A percentile compares a stretch with the other conserved stretches of the same genome.
Evolutionary conservation across 176 grass and related monocot genomes (phyloP).

Genomic region (Carex cristatella): DNA sequence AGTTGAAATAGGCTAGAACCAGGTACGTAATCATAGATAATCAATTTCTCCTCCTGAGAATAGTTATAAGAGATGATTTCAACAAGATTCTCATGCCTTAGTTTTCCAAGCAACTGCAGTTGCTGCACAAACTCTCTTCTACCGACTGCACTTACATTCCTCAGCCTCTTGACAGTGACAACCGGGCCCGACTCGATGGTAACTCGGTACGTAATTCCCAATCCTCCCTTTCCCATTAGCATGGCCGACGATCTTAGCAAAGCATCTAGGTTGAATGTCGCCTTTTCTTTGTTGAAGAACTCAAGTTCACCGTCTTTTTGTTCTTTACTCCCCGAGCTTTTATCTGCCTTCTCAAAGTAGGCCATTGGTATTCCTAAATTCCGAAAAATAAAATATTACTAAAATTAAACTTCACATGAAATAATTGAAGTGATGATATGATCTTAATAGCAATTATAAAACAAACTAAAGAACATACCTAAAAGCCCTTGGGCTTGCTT

Average conservation of each 20-base stretch:
- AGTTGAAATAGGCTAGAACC: constrained; percentile 77
- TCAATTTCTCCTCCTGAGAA: constrained; percentile 85
- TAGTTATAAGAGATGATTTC: constrained; percentile 62
- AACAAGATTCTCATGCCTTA: constrained; percentile 72
- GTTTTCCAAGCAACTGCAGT: constrained; percentile 70
- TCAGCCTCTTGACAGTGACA: constrained; percentile 74
- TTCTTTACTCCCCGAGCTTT: constrained; percentile 22
- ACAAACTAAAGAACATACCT: constrained; percentile 30
- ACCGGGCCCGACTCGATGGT: constrained; percentile 30
- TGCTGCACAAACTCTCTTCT: constrained; percentile 70
- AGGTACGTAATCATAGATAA: constrained; percentile 60
- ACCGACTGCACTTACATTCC: constrained; percentile 49
- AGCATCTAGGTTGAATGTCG: constrained; percentile 45
- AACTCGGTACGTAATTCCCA: constrained; percentile 79
- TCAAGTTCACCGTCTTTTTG: constrained; percentile 25
- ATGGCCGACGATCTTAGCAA: constrained; percentile 71
- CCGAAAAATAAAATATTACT: background rate
- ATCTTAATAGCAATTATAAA: background rate
- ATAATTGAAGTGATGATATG: background rate
- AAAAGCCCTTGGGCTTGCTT: constrained; percentile 32
- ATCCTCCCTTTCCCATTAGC: constrained; percentile 62
- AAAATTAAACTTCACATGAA: background rate
- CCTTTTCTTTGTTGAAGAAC: constrained; percentile 52
- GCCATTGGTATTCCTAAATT: constrained; percentile 19
- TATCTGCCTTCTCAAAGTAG: constrained; percentile 45